Evolutionary conservation across 2,329 filamentous ascomycete genomes (phyloP), one percentile per base, ranked within the genome.

Genomic region (Pezicula carpinea): DNA sequence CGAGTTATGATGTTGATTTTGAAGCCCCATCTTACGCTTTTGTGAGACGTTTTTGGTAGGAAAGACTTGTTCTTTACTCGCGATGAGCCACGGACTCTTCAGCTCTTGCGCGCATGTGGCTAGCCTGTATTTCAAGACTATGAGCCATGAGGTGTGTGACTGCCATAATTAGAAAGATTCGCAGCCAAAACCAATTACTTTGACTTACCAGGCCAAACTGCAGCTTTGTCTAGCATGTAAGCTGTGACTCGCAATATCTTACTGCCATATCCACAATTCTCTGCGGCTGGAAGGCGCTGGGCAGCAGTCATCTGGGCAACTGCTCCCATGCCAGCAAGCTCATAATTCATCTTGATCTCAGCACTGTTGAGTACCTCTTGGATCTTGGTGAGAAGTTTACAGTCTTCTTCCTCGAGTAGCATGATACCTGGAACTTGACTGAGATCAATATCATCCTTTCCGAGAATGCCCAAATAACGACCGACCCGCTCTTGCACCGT

Each of bases 401-500:
- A 79, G 56, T 99, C 92, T 62, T 97, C 92, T 15, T 93, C 88
- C 60, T 96, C 91, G 1, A 97, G 75, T 4, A 96, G 77, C 81
- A 96, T 89, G 47, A 95, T 86, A 2, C 85, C 89, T 2, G 90
- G 89, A 6, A 95, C 87, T 56, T 91, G 84, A 1, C 76, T 74
- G 43, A 89, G 76, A 58, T 96, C 89, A 29, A 93, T 80, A 0
- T 86, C 78, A 53, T 95, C 87, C 49, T 86, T 84, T 11, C 92
- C 92, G 2, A 97, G 76, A 5, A 96, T 82, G 4, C 92, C 92
- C 5, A 97, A 67, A 59, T 93, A 95, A 4, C 83, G 82, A 0
- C 92, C 92, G n/a, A 96, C 87, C 7, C 93, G 85, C 61, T 96
- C 91, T 65, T 99, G 93, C 3, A 97, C 80, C 1, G 90, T 93